phyloP scores from a whole-genome alignment of 352 stramenopile species.

The Phytophthora macrochlamydospora region DNA sequence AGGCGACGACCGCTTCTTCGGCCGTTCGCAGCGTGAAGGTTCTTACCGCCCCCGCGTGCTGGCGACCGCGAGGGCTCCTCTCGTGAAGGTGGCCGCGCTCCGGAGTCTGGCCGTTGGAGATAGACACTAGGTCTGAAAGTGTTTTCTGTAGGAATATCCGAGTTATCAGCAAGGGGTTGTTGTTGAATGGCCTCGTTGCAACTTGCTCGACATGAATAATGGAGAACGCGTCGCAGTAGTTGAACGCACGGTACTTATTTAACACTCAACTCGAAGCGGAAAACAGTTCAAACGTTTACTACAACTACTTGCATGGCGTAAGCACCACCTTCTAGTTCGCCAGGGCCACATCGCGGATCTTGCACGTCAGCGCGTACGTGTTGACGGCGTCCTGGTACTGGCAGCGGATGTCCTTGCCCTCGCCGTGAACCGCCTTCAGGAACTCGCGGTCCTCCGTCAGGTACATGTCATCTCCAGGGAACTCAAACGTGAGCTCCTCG shows the following conservation, averaged over 20 bases:
- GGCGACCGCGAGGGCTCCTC: slow-evolving; percentile 37
- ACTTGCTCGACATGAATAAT: slow-evolving; percentile 23
- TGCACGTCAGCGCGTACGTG: no score
- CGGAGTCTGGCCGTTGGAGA: slow-evolving; percentile 73
- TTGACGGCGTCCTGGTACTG: no score
- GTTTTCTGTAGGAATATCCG: slow-evolving; percentile 20
- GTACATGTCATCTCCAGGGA: no score
- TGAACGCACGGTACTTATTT: slow-evolving; percentile 21
- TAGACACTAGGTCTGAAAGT: slow-evolving; percentile 27
- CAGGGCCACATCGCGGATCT: slow-evolving; percentile 26
- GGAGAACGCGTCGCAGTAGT: slow-evolving; percentile 7
- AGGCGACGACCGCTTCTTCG: slow-evolving; percentile 57
- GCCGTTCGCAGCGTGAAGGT: slow-evolving; percentile 44
- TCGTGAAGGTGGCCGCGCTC: slow-evolving; percentile 48
- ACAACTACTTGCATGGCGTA: no score
- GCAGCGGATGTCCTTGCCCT: no score
- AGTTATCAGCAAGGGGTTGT: slow-evolving; percentile 27
- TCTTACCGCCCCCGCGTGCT: slow-evolving; percentile 59
- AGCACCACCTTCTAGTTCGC: slow-evolving; percentile 18
- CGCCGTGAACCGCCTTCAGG: no score
- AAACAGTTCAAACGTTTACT: no score
- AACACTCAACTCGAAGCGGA: slow-evolving; percentile 3
- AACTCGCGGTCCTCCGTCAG: no score
- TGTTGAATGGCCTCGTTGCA: slow-evolving; percentile 27
- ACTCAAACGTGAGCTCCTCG: slow-evolving; percentile 38